Evolutionary conservation across 2,329 filamentous ascomycete species (phyloP), one percentile per base, ranked within the genome.

Genomic region (Apiospora saccharicola): DNA sequence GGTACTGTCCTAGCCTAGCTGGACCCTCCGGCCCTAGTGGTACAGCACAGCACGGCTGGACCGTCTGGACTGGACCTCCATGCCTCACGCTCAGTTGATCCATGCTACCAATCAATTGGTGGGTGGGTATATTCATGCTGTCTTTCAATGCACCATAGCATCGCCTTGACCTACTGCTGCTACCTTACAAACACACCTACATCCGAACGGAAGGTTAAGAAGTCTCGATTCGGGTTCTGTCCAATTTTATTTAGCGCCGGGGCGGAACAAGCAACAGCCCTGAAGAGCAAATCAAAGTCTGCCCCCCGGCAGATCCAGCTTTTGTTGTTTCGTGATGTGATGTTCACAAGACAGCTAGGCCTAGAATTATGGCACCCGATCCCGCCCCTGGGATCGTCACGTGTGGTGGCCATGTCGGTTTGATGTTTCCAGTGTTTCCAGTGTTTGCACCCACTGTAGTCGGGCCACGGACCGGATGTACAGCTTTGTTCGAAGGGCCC

Each of bases 341-440:
- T 49, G 46, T 37, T 34, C 53, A 61, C 53, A 61, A 61, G 22
- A 30, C 53, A 61, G n/a, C n/a, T n/a, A n/a, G 24, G 10, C 37
- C 37, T 41, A 3, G 57, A n/a, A n/a, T 41, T 64, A 64, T 64
- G 57, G 57, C 57, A 26, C 22, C 57, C 57, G 57, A 64, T 64
- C 34, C 4, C 57, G 41, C 34, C 57, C 57, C 57, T 64, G 57
- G 34, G n/a, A 64, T 64, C 34, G n/a, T 64, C 57, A 64, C 57
- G 57, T 64, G 57, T 41, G 57, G 30, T 22, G 57, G 30, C 10
- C 53, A 64, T 37, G 53, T 61, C 30, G 51, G 16, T 26, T 16
- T 57, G 26, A 10, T 41, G 8, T 41, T 41, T 10, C 37, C 37
- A 41, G 37, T 41, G 37, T 41, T 41, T 10, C 37, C 37, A 41